Evolutionary conservation across 2,329 filamentous ascomycete species (phyloP).

Genomic region (Exophiala sideris): DNA sequence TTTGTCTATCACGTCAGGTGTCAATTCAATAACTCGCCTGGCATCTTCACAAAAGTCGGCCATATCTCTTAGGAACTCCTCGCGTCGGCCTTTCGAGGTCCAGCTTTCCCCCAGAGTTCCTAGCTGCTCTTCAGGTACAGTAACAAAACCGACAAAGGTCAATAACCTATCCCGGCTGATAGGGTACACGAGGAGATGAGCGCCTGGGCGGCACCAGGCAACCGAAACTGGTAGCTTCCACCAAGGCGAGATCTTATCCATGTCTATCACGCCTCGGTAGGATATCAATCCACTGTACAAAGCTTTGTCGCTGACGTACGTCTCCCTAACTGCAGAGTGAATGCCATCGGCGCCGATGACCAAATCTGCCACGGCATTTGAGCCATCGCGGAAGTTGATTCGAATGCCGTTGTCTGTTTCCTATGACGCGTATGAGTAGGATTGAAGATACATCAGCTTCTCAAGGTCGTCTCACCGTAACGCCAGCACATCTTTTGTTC

Average conservation of each 20-base stretch:
- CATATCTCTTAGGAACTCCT: slow-evolving; percentile 26
- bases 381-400: slow-evolving; percentile 31
- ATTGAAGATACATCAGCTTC: not conserved
- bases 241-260: slow-evolving; percentile 14
- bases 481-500: slow-evolving; percentile 14
- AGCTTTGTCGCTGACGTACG: slow-evolving; percentile 15
- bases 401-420: slow-evolving; percentile 11
- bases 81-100: slow-evolving; percentile 31
- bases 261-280: slow-evolving; percentile 15
- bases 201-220: slow-evolving; percentile 35
- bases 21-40: slow-evolving; percentile 19
- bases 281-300: slow-evolving; percentile 18
- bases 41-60: slow-evolving; percentile 16
- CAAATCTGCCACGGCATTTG: slow-evolving; percentile 22
- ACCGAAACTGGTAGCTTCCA: slow-evolving; percentile 31
- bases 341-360: slow-evolving; percentile 30
- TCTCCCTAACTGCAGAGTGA: slow-evolving; percentile 18
- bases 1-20: slow-evolving; percentile 15
- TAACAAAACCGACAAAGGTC: slow-evolving; percentile 38
- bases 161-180: slow-evolving; percentile 36
- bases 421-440: slow-evolving; percentile 3
- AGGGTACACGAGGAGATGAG: slow-evolving; percentile 39
- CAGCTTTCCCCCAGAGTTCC: slow-evolving; percentile 37
- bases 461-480: slow-evolving; percentile 7
- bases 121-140: slow-evolving; percentile 32